Base-by-base conservation (phyloP, 495 filamentous ascomycete species). In the Coniosporium apollinis region DNA sequence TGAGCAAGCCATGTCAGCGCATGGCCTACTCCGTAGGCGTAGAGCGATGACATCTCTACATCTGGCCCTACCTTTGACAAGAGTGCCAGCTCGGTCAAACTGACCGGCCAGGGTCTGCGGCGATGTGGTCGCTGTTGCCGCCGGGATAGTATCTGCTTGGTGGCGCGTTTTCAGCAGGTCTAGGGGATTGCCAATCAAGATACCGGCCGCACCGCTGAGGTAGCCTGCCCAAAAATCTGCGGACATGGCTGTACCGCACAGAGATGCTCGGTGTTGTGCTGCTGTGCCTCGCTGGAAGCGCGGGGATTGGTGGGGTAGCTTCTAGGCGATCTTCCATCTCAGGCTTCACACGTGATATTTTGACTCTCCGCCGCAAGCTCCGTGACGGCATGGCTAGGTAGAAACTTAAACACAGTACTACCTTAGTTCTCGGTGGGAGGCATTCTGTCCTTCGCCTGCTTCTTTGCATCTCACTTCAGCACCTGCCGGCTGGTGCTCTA, bases 211-310 rank as follows among this genome's bases (percentile, higher is more conserved):
- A 13, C 85, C 85, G 47, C 76, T 82, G 44, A 87, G 58, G 56
- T 92, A 93, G 45, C 84, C 79, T 38, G 71, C 77, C 77, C 75
- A 86, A 58, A 89, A 92, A 56, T 87, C 82, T 37, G 79, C 67
- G 21, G 78, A 78, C 79, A 86, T 86, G 41, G 29, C 45, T 19
- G 20, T 42, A 8, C 7, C 7, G 16, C 7, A 32, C 24, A 37
- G 25, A 4, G 8, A 28, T 28, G n/a, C n/a, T n/a, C n/a, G n/a
- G n/a, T n/a, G n/a, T n/a, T n/a, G n/a, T n/a, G n/a, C n/a, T n/a
- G n/a, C n/a, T n/a, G n/a, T n/a, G n/a, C n/a, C n/a, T n/a, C n/a
- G n/a, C n/a, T n/a, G n/a, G n/a, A n/a, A n/a, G n/a, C n/a, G n/a
- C n/a, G n/a, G n/a, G n/a, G n/a, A n/a, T n/a, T n/a, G n/a, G n/a